Evolutionary conservation across 2,329 filamentous ascomycete species (phyloP).

Genomic region (Talaromyces sp.): DNA sequence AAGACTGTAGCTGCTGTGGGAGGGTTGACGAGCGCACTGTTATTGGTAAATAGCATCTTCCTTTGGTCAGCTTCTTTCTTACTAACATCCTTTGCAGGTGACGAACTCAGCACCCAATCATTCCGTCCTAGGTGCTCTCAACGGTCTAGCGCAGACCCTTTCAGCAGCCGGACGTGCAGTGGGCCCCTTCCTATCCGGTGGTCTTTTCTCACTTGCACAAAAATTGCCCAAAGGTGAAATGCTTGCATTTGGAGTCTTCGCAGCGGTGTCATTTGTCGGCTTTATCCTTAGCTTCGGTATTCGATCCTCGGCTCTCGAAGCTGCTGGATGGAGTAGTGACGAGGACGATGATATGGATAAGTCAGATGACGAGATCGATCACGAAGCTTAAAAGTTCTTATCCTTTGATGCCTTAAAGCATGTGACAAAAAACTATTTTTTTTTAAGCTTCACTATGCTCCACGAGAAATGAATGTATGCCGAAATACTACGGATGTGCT

Average conservation of each 20-base stretch:
- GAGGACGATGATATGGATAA: constrained; percentile 37
- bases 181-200: constrained; percentile 83
- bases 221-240: constrained; percentile 73
- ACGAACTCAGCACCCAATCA: constrained; percentile 89
- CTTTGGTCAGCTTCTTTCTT: not conserved
- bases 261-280: constrained; percentile 73
- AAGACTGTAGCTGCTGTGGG: constrained; percentile 91
- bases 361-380: constrained; percentile 46
- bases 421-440: not conserved
- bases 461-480: not conserved
- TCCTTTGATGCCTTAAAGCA: not conserved
- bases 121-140: constrained; percentile 80
- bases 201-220: constrained; percentile 76
- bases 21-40: constrained; percentile 81
- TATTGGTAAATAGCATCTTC: constrained; percentile 61
- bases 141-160: constrained; percentile 89
- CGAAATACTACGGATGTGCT: not conserved
- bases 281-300: constrained; percentile 79
- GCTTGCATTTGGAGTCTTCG: constrained; percentile 83
- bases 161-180: constrained; percentile 85
- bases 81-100: constrained; percentile 54
- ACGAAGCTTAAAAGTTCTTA: not conserved
- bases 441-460: not conserved
- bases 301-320: constrained; percentile 58
- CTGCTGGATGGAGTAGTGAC: constrained; percentile 52